Evolutionary conservation across 495 filamentous ascomycete species (phyloP).

Genomic region (Aspergillus asperescens): DNA sequence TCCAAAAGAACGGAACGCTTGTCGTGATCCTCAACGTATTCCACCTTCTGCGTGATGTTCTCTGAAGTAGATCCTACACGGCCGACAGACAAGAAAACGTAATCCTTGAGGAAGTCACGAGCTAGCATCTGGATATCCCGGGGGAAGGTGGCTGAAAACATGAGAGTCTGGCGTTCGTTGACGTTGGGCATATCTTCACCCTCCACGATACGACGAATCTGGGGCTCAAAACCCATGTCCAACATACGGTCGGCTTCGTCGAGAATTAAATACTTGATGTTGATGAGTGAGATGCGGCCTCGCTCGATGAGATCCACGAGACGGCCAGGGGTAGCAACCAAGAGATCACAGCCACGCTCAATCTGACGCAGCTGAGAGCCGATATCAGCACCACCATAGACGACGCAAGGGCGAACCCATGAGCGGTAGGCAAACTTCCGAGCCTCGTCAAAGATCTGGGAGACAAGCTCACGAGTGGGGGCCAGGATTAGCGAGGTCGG

Average conservation of each 20-base stretch:
- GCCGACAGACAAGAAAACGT: constrained; percentile 96
- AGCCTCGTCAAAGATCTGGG: constrained; percentile 95
- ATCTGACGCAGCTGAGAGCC: constrained; percentile 94
- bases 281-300: constrained; percentile 90
- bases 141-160: constrained; percentile 99
- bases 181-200: constrained; percentile 94
- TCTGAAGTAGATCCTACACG: constrained; percentile 99
- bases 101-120: constrained; percentile 95
- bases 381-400: constrained; percentile 98
- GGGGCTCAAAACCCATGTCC: constrained; percentile 99
- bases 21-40: constrained; percentile 95
- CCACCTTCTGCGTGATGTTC: constrained; percentile 98
- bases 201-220: constrained; percentile 97
- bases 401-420: constrained; percentile 96
- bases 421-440: constrained; percentile 98
- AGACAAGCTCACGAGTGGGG: constrained; percentile 94
- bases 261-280: constrained; percentile 98
- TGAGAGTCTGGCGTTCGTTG: constrained; percentile 87
- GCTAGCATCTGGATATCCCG: constrained; percentile 99
- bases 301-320: constrained; percentile 97
- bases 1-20: constrained; percentile 97
- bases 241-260: constrained; percentile 99
- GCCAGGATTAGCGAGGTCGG: constrained; percentile 93
- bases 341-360: constrained; percentile 93
- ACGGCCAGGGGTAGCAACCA: constrained; percentile 95